These are phyloP conservation scores for Artemisia argyi DNA, from an alignment of 129 eudicot species.

Conservation along the genomic window DNA sequence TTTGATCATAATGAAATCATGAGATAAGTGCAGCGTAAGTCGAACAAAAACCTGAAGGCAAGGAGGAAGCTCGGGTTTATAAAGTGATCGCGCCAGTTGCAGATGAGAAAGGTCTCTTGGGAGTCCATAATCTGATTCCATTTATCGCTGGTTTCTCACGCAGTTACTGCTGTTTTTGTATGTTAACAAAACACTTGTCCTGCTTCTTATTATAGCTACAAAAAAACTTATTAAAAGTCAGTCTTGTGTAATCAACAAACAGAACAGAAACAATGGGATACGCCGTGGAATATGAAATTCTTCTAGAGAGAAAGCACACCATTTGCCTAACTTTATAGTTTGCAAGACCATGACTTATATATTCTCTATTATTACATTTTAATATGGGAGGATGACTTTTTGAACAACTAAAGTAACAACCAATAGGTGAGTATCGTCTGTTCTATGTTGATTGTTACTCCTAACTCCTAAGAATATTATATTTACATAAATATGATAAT, in stretches of 20 bases:
- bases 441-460: too few species aligned
- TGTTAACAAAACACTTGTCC: not conserved
- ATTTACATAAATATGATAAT: too few species aligned
- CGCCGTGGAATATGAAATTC: slow-evolving; percentile 22
- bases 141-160: slow-evolving; percentile 20
- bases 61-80: slow-evolving; percentile 84
- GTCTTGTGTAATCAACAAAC: slow-evolving; percentile 3
- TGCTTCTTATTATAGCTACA: not conserved
- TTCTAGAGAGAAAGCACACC: not conserved
- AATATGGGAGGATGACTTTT: not conserved
- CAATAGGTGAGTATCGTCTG: too few species aligned
- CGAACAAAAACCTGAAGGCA: slow-evolving; percentile 72
- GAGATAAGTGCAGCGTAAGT: not conserved
- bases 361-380: too few species aligned
- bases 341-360: too few species aligned
- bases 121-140: slow-evolving; percentile 90
- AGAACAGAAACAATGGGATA: slow-evolving; percentile 10
- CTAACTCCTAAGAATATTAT: too few species aligned
- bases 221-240: too few species aligned
- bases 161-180: not conserved
- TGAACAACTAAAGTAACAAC: too few species aligned
- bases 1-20: not conserved
- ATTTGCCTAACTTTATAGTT: slow-evolving; percentile 11
- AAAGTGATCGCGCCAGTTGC: slow-evolving; percentile 72
- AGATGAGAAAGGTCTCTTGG: slow-evolving; percentile 80